These are phyloP conservation scores for Phytophthora podocarpi DNA, from an alignment of 352 stramenopile genomes.

Conservation along the genomic window DNA sequence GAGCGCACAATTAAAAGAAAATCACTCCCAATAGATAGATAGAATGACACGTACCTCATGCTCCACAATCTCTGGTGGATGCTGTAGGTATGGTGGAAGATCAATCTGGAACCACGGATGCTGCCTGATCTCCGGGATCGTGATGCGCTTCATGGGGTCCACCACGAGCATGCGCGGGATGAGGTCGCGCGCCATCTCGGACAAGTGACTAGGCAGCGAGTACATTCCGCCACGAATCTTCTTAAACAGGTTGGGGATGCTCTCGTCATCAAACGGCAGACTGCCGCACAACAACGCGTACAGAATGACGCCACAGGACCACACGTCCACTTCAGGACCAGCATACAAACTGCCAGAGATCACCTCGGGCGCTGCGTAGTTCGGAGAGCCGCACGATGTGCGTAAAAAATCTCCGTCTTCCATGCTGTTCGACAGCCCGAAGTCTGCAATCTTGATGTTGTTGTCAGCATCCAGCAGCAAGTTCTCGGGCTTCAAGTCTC, in stretches of 20 bases:
- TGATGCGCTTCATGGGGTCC: slow-evolving; percentile 99
- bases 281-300: slow-evolving; percentile 98
- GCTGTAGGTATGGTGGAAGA: slow-evolving; percentile 97
- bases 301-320: slow-evolving; percentile 99
- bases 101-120: slow-evolving; percentile 99
- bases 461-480: slow-evolving; percentile 97
- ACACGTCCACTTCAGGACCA: slow-evolving; percentile 99
- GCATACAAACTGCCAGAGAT: slow-evolving; percentile 98
- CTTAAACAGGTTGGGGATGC: slow-evolving; percentile 98
- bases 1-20: neutral
- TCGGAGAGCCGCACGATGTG: slow-evolving; percentile 97
- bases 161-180: slow-evolving; percentile 99
- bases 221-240: slow-evolving; percentile 99
- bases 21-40: too few species aligned
- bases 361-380: slow-evolving; percentile 99
- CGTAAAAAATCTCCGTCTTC: slow-evolving; percentile 98
- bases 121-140: slow-evolving; percentile 97
- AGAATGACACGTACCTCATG: slow-evolving; percentile 82
- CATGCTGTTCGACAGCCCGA: slow-evolving; percentile 99
- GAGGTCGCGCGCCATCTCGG: slow-evolving; percentile 94
- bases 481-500: slow-evolving; percentile 99
- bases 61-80: slow-evolving; percentile 95
- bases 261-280: slow-evolving; percentile 99
- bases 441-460: slow-evolving; percentile 99
- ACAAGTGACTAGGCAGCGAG: slow-evolving; percentile 96